Base-by-base conservation (phyloP, 495 filamentous ascomycete species). In the Letharia columbiana region DNA sequence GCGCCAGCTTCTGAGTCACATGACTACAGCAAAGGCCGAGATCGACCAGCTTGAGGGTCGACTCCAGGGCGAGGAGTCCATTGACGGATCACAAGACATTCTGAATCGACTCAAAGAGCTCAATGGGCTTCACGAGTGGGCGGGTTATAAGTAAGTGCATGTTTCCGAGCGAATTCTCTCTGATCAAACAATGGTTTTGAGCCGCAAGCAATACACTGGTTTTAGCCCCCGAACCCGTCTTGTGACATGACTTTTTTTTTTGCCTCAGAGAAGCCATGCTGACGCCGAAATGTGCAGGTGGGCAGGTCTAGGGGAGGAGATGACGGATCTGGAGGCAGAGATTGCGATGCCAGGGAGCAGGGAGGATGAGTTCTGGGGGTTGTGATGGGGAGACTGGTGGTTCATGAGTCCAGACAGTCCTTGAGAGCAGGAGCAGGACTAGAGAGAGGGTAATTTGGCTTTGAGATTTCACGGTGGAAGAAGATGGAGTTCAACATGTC, bases 1-100 rank as follows among this genome's bases (percentile, higher is more conserved):
- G 52, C 52, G 52, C 13, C 52, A 56, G 52, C 52, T 56, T 17
- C 52, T 56, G 52, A 56, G 52, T 18, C 52, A 56, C 52, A 18
- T 56, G 52, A 13, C 23, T 4, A 35, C 12, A 12, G 52, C 52
- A 2, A 56, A 56, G 52, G 28, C 52, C 31, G 52, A 56, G 31
- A 33, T 56, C 2, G 52, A 56, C 3, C 8, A 35, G 31, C 31
- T 56, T 2, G 52, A 56, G 52, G 31, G 4, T 15, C 28, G 52
- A 2, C 52, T 56, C 2, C 9, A 8, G 28, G 12, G 52, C 31
- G 52, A 56, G 52, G 13, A 18, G 52, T 56, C 52, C 2, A 17
- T 56, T 0, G 52, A 56, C 0, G 52, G 52, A 2, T 56, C 52
- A 28, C 52, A 56, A 4, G 52, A 56, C 3, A 17, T 56, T 3